Evolutionary conservation across 805 yeast species (phyloP).

Genomic region (Barnettozyma pratensis): DNA sequence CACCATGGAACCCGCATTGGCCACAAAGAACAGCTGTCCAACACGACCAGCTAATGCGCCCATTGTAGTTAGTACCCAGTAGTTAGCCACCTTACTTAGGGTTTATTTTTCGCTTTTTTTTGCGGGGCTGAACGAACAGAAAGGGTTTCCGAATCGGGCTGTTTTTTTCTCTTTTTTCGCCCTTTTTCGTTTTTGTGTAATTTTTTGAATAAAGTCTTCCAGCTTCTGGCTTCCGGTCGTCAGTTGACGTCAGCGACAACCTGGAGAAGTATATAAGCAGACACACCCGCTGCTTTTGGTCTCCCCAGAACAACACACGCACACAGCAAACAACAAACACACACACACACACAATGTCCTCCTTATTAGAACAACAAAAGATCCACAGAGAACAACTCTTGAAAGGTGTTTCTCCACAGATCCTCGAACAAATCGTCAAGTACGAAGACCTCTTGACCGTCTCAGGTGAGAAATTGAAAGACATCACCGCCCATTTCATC

Average conservation of each 20-base stretch:
- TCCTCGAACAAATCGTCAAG: constrained; percentile 51
- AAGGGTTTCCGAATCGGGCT: no score
- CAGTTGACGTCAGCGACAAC: neutral
- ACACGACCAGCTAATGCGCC: no score
- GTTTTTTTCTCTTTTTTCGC: no score
- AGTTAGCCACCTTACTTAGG: no score
- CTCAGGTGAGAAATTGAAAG: constrained; percentile 50
- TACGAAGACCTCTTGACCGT: constrained; percentile 63
- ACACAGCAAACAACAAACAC: neutral
- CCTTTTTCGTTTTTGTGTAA: neutral
- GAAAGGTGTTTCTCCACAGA: constrained; percentile 54
- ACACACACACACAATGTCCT: constrained; percentile 3
- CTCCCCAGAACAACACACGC: neutral
- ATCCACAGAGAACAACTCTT: constrained; percentile 18
- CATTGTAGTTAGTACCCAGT: no score
- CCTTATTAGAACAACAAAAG: constrained; percentile 7
- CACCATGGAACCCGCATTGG: no score
- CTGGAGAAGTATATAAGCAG: neutral
- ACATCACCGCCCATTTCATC: constrained; percentile 71
- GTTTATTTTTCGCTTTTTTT: no score
- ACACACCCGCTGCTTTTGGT: neutral
- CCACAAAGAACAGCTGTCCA: no score
- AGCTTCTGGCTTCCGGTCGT: neutral
- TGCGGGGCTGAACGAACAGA: no score
- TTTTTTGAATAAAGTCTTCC: no score